Percentiles rank a stretch among this genome's conserved stretches.
These are phyloP conservation scores for Arabis hirsuta DNA, from an alignment of 345 rosid species.

Conservation along the genomic window DNA sequence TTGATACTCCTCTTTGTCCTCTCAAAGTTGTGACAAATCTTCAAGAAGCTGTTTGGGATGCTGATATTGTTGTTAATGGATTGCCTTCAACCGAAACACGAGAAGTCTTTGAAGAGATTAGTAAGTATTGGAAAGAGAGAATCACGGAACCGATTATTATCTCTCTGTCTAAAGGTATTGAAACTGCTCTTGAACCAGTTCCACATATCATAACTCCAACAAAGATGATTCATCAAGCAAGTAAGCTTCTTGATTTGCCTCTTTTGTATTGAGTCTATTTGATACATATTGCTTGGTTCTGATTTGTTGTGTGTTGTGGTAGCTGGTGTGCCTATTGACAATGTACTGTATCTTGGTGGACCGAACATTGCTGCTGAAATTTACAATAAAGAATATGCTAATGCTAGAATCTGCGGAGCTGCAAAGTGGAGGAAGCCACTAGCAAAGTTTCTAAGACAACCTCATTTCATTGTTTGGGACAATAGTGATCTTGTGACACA, in stretches of 20 bases:
- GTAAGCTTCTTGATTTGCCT: conserved; percentile 52
- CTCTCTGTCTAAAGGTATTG: conserved; percentile 90
- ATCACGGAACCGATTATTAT: conserved; percentile 73
- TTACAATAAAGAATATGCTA: conserved; percentile 91
- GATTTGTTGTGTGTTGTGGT: conserved; percentile 30
- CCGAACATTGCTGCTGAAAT: conserved; percentile 98
- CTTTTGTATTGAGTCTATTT: not conserved
- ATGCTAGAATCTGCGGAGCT: conserved; percentile 97
- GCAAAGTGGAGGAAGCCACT: conserved; percentile 92
- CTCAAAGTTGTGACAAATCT: conserved; percentile 91
- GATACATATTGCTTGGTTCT: conserved; percentile 1
- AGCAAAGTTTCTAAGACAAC: conserved; percentile 86
- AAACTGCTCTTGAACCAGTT: conserved; percentile 77
- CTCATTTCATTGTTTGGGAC: conserved; percentile 96
- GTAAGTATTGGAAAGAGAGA: conserved; percentile 88
- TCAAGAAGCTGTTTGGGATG: conserved; percentile 99
- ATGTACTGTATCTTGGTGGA: conserved; percentile 94
- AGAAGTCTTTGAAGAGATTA: conserved; percentile 86
- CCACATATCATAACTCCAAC: conserved; percentile 95
- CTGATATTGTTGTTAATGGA: conserved; percentile 92
- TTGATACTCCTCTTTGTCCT: conserved; percentile 90
- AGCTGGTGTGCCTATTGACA: conserved; percentile 85
- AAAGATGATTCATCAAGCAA: conserved; percentile 86
- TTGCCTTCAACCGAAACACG: conserved; percentile 92
- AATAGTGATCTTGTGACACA: conserved; percentile 96